Percentiles rank a stretch among this genome's conserved stretches.
Conservation (phyloP, 371 early-diverging fungal genomes). For the Mortierella polycephala region DNA sequence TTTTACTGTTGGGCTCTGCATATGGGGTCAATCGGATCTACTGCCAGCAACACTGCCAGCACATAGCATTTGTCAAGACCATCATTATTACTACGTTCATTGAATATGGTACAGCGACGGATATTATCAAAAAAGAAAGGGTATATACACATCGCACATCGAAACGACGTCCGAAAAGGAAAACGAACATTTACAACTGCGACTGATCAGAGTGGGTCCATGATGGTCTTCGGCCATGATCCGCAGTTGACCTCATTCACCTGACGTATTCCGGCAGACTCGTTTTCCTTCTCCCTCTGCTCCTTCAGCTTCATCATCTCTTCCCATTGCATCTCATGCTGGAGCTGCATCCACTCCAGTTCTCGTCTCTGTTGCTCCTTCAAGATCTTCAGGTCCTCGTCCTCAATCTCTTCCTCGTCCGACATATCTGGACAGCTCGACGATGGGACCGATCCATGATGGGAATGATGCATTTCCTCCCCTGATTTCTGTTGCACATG, state of each 20-base stretch:
- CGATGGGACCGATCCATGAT: not conserved
- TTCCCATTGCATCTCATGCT: slow-evolving; percentile 4
- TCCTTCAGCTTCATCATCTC: slow-evolving; percentile 12
- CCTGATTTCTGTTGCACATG: slow-evolving; percentile 11
- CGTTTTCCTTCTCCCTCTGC: slow-evolving; percentile 6
- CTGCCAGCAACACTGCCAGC: no score
- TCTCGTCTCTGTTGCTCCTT: slow-evolving; percentile 15
- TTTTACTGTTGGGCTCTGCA: not conserved
- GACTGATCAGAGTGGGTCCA: not conserved
- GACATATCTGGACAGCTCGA: slow-evolving; percentile 6
- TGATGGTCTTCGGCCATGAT: not conserved
- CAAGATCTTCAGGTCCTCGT: slow-evolving; percentile 7
- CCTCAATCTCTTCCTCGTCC: not conserved
- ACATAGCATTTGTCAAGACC: no score
- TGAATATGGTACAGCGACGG: not conserved
- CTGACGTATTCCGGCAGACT: not conserved
- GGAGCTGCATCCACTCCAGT: slow-evolving; percentile 19
- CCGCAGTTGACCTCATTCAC: slow-evolving; percentile 1
- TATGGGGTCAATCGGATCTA: no score
- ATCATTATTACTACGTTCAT: no score
- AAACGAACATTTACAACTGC: not conserved
- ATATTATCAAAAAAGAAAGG: not conserved
- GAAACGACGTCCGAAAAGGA: not conserved
- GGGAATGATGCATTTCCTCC: not conserved
- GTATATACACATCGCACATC: not conserved